Conservation (phyloP, 1,139 yeast species). For the Yamadazyma blattariae region DNA sequence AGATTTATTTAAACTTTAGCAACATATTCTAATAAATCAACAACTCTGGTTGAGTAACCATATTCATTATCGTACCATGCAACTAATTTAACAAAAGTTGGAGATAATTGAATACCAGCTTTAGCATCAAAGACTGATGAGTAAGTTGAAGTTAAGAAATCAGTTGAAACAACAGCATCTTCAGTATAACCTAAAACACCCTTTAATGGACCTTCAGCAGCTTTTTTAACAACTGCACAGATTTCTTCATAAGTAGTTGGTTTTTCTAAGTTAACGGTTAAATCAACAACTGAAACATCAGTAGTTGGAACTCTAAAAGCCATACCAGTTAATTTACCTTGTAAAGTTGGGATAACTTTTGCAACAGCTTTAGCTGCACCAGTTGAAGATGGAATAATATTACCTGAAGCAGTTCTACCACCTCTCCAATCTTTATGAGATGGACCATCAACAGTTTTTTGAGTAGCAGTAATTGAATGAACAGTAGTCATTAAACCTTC, state of each 20-base stretch:
- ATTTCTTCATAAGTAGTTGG: constrained; percentile 66
- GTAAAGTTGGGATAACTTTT: constrained; percentile 72
- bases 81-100: constrained; percentile 71
- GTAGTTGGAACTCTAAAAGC: constrained; percentile 77
- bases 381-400: constrained; percentile 78
- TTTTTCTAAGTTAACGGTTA: constrained; percentile 48
- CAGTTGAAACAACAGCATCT: constrained; percentile 74
- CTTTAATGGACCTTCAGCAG: constrained; percentile 60
- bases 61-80: constrained; percentile 82
- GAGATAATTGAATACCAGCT: constrained; percentile 73
- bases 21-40: constrained; percentile 66
- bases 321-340: constrained; percentile 79
- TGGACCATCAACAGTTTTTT: constrained; percentile 81
- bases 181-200: constrained; percentile 75
- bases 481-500: constrained; percentile 82
- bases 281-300: constrained; percentile 59
- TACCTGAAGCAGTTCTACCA: constrained; percentile 79
- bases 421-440: constrained; percentile 88
- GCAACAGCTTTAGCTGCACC: constrained; percentile 89
- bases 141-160: constrained; percentile 66
- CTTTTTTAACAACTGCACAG: constrained; percentile 61
- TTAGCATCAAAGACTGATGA: constrained; percentile 73
- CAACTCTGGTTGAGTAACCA: constrained; percentile 82
- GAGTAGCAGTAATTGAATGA: constrained; percentile 80
- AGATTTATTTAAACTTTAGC: constrained; percentile 37